Evolutionary conservation across 1,284 basidiomycete species (phyloP), one percentile per base, ranked within the genome.

Genomic region (Fomitopsis palustris): DNA sequence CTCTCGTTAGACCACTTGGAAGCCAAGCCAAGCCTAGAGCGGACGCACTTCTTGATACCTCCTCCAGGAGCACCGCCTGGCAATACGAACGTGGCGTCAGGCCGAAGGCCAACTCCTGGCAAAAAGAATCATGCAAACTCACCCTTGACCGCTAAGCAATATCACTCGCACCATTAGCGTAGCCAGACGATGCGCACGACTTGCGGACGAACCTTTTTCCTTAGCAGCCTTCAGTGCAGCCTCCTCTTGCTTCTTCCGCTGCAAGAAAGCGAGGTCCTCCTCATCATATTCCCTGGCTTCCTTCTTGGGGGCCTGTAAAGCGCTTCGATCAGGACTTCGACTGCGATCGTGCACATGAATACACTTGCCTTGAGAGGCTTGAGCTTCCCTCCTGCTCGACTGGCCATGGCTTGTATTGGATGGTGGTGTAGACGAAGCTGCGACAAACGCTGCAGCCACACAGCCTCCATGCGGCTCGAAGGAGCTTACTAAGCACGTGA

Each of bases 1-100:
- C 35, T 37, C 35, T 37, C 16, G 35, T 42, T 4, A 21, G 39
- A 61, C 52, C 39, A 58, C 60, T 61, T 39, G 17, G n/a, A n/a
- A 17, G 12, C 31, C 33, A 56, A 23, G 42, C 14, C 25, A 17
- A 41, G 5, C 17, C 52, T 39, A n/a, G 37, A 7, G 21, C 2
- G 51, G 9, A 78, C 84, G 64, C 71, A 90, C 90, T 92, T 91
- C 82, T 92, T 92, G 78, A 92, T 90, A 38, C 90, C 90, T 51
- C 82, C 82, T 37, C 89, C 87, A 56, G 84, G 80, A 29, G 87
- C 75, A 35, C 89, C 88, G 65, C 82, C 90, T 85, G 70, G 62
- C 6, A 14, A 23, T 45, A 21, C n/a, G 43, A 60, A 53, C 58
- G n/a, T 2, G 29, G 33, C 21, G 58, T 61, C 51, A 58, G 54